Base-by-base conservation (phyloP, 139 green algal species). In the Tetraselmis chui region DNA sequence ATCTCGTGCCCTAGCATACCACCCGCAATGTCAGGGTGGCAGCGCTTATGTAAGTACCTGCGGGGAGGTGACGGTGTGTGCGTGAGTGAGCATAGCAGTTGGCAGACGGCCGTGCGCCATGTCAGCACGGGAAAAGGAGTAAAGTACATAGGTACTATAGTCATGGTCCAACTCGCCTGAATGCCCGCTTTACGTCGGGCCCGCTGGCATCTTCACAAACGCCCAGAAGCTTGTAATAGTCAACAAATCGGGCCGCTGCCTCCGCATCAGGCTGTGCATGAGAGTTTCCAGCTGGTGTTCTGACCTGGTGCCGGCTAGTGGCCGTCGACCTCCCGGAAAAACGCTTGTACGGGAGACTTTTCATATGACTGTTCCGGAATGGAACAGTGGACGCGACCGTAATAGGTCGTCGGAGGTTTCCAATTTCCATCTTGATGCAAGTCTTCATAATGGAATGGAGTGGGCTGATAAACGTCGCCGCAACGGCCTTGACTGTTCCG, bases 21-120 rank as follows among this genome's bases (percentile, higher is more conserved):
- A 2, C 74, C 74, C 2, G 26, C n/a, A 25, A 77, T 29, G n/a
- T 77, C 74, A 18, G 74, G 74, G 74, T 77, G 74, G 74, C 74
- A 77, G 2, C 74, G 74, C 74, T 77, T 77, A 22, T 77, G 74
- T 5, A 77, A 29, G 74, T 77, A 29, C 74, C 74, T 77, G 74
- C 5, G 23, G 74, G n/a, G 74, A 29, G 5, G 74, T 22, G 5
- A 77, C 45, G 18, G 18, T 67, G 45, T 67, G 5, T 5, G 45
- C 45, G 45, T 67, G 11, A 18, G 45, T 67, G 18, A 67, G 18
- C 11, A 67, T 5, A 67, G 18, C 5, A 18, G 11, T 67, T 67
- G 45, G 11, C 45, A 67, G 18, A 5, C 45, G 18, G 45, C 45
- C 45, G 5, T 25, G 11, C 45, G 18, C 5, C 11, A 67, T 67